Evolutionary conservation across 352 stramenopile genomes (phyloP).

Genomic region (Phytopythium chamaehyphon): DNA sequence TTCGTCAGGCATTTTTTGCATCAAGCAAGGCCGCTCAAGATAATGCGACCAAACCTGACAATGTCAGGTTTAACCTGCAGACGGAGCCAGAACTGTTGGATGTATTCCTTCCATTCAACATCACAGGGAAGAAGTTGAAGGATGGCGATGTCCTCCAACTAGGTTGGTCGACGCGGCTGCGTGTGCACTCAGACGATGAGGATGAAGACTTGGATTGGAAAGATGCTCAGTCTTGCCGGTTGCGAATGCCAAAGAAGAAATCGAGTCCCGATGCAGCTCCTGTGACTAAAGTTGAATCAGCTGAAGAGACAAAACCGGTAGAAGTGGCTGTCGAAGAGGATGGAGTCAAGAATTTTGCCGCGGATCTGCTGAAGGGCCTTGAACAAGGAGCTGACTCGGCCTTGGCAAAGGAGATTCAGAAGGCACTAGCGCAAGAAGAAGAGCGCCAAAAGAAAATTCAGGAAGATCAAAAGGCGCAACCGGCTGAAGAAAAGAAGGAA

Average conservation of each 20-base stretch:
- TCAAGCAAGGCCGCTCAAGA: not conserved
- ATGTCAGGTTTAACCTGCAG: not conserved
- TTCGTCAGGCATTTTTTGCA: conserved; percentile 52
- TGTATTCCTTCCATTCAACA: conserved; percentile 65
- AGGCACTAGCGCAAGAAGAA: conserved; percentile 4
- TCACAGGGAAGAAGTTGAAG: conserved; percentile 59
- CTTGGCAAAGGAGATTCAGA: conserved; percentile 5
- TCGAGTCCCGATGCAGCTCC: conserved; percentile 5
- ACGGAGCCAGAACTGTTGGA: conserved; percentile 26
- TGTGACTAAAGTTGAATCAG: conserved; percentile 5
- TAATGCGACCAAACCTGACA: too few relatives aligned
- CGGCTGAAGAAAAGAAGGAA: conserved; percentile 11
- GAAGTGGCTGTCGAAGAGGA: conserved; percentile 6
- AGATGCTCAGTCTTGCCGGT: conserved; percentile 40
- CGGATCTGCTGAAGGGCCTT: conserved; percentile 15
- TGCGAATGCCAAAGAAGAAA: conserved; percentile 37
- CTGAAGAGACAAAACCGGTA: not conserved
- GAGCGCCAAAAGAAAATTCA: not conserved
- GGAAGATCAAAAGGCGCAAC: not conserved
- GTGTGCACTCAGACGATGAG: conserved; percentile 37
- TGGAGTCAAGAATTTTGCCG: conserved; percentile 13
- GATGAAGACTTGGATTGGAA: conserved; percentile 56
- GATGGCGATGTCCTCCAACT: conserved; percentile 49
- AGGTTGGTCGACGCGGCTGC: conserved; percentile 41
- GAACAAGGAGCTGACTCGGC: conserved; percentile 1